Evolutionary conservation across 352 stramenopile species (phyloP).

Genomic region (Blastocystis hominis): DNA sequence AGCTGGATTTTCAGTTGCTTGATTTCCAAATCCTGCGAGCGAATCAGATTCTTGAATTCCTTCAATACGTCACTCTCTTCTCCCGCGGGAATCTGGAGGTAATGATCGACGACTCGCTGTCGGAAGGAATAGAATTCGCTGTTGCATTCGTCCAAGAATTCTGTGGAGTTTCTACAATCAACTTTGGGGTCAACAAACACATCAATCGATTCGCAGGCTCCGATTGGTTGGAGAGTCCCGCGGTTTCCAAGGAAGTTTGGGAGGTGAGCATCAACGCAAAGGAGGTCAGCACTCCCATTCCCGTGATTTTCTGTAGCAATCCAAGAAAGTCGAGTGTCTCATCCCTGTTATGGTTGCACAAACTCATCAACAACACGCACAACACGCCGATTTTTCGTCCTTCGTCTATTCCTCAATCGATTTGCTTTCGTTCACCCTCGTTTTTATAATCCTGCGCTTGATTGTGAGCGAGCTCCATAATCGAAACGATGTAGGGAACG

Average conservation of each 20-base stretch:
- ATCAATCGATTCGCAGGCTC: neutral
- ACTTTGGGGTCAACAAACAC: neutral
- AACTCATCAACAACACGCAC: neutral
- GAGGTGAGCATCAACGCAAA: constrained; percentile 5
- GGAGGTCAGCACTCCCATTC: neutral
- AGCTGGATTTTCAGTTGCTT: constrained; percentile 25
- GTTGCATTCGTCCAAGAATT: constrained; percentile 44
- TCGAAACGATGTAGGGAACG: neutral
- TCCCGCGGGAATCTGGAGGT: neutral
- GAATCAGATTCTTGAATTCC: constrained; percentile 32
- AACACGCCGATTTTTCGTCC: neutral
- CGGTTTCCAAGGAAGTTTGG: neutral
- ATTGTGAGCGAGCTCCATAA: neutral
- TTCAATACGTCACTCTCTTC: constrained; percentile 18
- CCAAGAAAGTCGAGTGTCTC: constrained; percentile 1
- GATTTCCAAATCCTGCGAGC: constrained; percentile 11
- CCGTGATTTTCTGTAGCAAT: neutral
- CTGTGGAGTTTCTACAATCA: neutral
- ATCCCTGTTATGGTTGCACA: neutral
- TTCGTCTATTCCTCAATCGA: neutral
- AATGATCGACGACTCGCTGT: neutral
- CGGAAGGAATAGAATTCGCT: constrained; percentile 19
- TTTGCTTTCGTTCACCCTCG: neutral
- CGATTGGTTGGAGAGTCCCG: neutral
- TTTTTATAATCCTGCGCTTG: neutral